Evolutionary conservation across 805 yeast genomes (phyloP).

Genomic region (Wickerhamomyces silvicola): DNA sequence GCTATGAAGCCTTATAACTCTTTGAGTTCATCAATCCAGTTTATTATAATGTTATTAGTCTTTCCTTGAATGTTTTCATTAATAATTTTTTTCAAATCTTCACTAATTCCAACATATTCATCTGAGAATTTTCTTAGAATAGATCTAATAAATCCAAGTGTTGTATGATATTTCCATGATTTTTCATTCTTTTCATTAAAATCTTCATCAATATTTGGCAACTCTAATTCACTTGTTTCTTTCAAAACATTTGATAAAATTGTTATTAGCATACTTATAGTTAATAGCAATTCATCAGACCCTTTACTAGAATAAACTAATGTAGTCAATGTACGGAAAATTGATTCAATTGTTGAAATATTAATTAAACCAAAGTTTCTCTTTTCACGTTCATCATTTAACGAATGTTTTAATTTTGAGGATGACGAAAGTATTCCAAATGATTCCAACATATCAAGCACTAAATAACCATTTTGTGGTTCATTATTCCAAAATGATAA

Average conservation of each 20-base stretch:
- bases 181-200: conserved; percentile 29
- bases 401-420: conserved; percentile 38
- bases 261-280: conserved; percentile 22
- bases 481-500: conserved; percentile 59
- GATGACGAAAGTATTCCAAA: conserved; percentile 36
- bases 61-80: conserved; percentile 26
- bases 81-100: conserved; percentile 29
- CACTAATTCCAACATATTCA: conserved; percentile 29
- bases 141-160: conserved; percentile 32
- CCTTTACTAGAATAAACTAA: conserved; percentile 16
- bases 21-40: conserved; percentile 30
- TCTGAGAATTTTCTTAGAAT: conserved; percentile 38
- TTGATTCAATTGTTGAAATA: conserved; percentile 38
- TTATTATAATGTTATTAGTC: conserved; percentile 21
- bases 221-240: conserved; percentile 17
- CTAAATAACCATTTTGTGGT: conserved; percentile 57
- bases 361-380: conserved; percentile 34
- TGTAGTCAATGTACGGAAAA: conserved; percentile 29
- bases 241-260: conserved; percentile 17
- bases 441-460: conserved; percentile 45
- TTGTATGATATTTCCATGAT: conserved; percentile 36
- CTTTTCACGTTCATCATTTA: conserved; percentile 28
- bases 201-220: conserved; percentile 19
- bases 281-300: conserved; percentile 21
- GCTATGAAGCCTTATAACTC: too few species aligned